Base-by-base conservation (phyloP, 2,329 filamentous ascomycete genomes). In the Pseudocercospora fuligena region DNA sequence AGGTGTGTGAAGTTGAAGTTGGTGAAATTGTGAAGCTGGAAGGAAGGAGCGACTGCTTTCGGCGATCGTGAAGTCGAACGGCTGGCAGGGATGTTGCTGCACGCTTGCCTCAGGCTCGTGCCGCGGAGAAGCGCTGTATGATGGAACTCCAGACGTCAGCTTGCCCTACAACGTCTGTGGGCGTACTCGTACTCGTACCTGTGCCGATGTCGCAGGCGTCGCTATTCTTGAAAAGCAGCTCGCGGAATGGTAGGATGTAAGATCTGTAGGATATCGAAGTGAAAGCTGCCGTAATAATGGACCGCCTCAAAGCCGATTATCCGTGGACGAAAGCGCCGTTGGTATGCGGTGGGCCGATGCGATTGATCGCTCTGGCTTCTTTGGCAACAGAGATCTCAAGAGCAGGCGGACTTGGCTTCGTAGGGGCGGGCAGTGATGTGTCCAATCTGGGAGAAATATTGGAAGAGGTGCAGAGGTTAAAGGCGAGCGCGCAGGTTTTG, bases 341-440 rank as follows among this genome's bases (percentile, higher is more conserved):
- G 21, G 82, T 93, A 31, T 81, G 85, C 54, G 82, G 83, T 43
- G 90, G 89, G 1, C 91, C 91, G 0, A 92, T 93, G 90, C 86
- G 89, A 54, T 82, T 88, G 40, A 87, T 92, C 62, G 81, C 84
- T 71, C 83, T 77, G 73, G 84, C 76, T 67, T 83, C 74, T 0
- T 83, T 92, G 2, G 88, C 89, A 2, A 80, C 88, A 33, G 84
- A 87, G 51, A 84, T 92, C 14, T 88, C 86, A 1, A 79, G 78
- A 71, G 85, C 86, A 33, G 82, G 82, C 23, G 82, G 82, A n/a
- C 73, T 83, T 9, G 82, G 81, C 60, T 84, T 83, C 75, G 75
- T 84, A 27, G 82, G 78, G 67, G 79, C 78, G 21, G 82, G 81
- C 65, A 82, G 76, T 66, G 80, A 82, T 71, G 75, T 75, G 23